Evolutionary conservation across 2,329 filamentous ascomycete genomes (phyloP), one percentile per base, ranked within the genome.

Genomic region (Parastagonospora avenae): DNA sequence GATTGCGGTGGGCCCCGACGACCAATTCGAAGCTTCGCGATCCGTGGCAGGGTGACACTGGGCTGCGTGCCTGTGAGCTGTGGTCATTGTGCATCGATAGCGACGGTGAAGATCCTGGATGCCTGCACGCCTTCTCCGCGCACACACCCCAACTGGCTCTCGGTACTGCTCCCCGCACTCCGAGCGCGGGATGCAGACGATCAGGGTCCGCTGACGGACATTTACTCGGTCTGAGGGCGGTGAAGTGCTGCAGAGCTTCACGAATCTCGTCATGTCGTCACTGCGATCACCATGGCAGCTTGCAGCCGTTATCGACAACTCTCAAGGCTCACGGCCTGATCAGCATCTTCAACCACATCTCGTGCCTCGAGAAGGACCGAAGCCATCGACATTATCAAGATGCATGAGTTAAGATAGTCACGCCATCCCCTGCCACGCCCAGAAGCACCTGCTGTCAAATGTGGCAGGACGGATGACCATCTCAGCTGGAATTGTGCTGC

Each of bases 61-160:
- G 59, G 56, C 57, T 53, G 47, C 46, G 55, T 41, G 37, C 40
- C 37, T 57, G 49, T 42, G 36, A 24, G 42, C 35, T 54, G 55
- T 24, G 46, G 44, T 59, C 59, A 62, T 62, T 33, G 56, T 57
- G 55, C 59, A 37, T 37, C 35, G 19, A 24, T 24, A 5, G 19
- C 19, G 3, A 24, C 19, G 19, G 19, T 5, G 19, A 24, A 24
- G 19, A 24, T 3, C 19, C 19, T 60, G 56, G 42, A n/a, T 8
- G 46, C 16, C n/a, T 44, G 28, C 47, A 50, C 46, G 51, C 51
- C 47, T 43, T 45, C 29, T 39, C 47, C 35, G 41, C 16, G 35
- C 14, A 30, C 40, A 28, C 41, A n/a, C 28, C 19, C 37, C 49
- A 8, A 47, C 51, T 54, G 42, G 39, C 43, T 14, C 41, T 33